A percentile compares a stretch with the other conserved stretches of the same genome.
phyloP scores from a whole-genome alignment of 75 land plant genomes.

The Cryptomeria japonica region DNA sequence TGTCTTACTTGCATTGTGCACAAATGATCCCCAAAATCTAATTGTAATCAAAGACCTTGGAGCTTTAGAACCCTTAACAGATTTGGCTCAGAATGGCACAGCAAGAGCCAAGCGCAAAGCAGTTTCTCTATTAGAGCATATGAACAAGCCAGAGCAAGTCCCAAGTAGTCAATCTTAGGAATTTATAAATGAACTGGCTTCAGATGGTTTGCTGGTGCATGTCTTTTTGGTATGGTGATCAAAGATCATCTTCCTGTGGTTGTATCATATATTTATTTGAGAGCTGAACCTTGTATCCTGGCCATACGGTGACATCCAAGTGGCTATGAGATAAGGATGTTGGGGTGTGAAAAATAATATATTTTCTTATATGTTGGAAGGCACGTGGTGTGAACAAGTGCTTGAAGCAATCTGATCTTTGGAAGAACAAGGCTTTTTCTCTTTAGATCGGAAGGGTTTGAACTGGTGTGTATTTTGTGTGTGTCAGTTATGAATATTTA shows the following conservation, averaged over 20 bases:
- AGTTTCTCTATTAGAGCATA: conserved; percentile 56
- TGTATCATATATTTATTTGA: conserved; percentile 10
- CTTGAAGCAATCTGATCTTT: not conserved
- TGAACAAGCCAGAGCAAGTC: conserved; percentile 34
- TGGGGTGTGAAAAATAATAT: conserved; percentile 11
- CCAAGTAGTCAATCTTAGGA: conserved; percentile 5
- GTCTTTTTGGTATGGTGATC: conserved; percentile 9
- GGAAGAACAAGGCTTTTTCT: not conserved
- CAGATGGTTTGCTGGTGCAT: not conserved
- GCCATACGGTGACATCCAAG: conserved; percentile 7
- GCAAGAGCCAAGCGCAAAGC: conserved; percentile 87
- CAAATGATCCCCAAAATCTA: conserved; percentile 58
- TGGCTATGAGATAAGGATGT: conserved; percentile 15
- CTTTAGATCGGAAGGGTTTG: not conserved
- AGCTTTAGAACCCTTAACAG: conserved; percentile 54
- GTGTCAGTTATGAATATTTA: conserved; percentile 7
- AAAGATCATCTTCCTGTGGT: conserved; percentile 13
- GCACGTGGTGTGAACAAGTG: not conserved
- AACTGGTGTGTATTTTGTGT: conserved; percentile 10
- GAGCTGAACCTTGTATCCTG: not conserved
- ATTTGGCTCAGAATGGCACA: conserved; percentile 78
- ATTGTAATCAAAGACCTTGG: conserved; percentile 53
- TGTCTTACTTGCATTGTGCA: conserved; percentile 65
- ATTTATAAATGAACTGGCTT: not conserved
- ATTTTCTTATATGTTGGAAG: conserved; percentile 2